phyloP scores from a whole-genome alignment of 2,329 filamentous ascomycete genomes.

The Apiospora arundinis region DNA sequence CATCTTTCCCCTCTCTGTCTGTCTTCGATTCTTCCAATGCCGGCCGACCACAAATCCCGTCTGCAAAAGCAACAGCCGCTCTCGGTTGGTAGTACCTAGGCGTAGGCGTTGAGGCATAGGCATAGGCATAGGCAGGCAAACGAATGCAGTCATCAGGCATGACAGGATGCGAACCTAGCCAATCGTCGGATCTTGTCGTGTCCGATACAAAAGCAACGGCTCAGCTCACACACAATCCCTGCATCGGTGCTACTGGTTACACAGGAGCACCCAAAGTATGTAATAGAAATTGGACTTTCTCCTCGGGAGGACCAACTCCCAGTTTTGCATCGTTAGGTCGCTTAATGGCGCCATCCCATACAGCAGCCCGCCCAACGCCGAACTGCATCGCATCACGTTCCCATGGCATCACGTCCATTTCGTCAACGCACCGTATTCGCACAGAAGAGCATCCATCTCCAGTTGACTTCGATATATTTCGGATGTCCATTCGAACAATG shows the following conservation, averaged over 20 bases:
- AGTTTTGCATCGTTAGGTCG: background rate
- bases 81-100: background rate
- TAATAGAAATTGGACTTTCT: constrained; percentile 14
- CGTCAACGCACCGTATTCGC: background rate
- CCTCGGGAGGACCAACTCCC: constrained; percentile 6
- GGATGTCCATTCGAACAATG: constrained; percentile 1
- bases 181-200: constrained; percentile 8
- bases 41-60: background rate
- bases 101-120: too few species aligned
- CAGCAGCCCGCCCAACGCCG: background rate
- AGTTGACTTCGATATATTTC: background rate
- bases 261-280: background rate
- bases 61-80: background rate
- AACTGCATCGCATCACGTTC: background rate
- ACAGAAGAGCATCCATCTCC: background rate
- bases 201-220: background rate
- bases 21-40: background rate
- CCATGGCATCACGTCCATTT: background rate
- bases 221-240: background rate
- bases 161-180: constrained; percentile 8
- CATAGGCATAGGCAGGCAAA: background rate
- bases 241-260: background rate
- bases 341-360: background rate
- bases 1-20: background rate
- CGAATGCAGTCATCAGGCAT: constrained; percentile 3